A percentile compares a stretch with the other conserved stretches of the same genome.
phyloP scores from a whole-genome alignment of 1,284 basidiomycete genomes.

The Agaricales sp. region DNA sequence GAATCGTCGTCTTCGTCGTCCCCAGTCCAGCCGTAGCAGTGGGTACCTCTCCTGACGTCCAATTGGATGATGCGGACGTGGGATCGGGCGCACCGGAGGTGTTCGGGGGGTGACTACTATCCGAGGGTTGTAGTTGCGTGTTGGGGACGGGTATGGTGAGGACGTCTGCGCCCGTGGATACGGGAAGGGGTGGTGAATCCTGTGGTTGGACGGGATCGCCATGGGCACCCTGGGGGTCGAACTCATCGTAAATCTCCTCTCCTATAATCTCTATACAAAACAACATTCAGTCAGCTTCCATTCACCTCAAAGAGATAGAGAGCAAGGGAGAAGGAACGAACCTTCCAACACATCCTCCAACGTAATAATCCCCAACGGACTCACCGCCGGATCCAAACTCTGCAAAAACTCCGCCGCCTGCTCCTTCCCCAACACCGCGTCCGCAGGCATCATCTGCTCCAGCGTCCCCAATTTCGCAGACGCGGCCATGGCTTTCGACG shows the following conservation, averaged over 20 bases:
- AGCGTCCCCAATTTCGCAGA: conserved; percentile 32
- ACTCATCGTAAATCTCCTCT: conserved; percentile 87
- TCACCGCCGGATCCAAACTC: conserved; percentile 60
- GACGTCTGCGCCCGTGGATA: conserved; percentile 11
- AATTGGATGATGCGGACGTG: too few relatives aligned
- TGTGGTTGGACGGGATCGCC: too few relatives aligned
- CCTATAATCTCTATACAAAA: conserved; percentile 64
- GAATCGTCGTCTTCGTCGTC: too few relatives aligned
- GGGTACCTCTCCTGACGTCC: too few relatives aligned
- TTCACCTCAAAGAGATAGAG: conserved; percentile 6
- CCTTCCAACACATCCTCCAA: conserved; percentile 89
- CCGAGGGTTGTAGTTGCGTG: too few relatives aligned
- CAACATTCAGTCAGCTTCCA: not conserved
- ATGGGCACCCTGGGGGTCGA: conserved; percentile 63
- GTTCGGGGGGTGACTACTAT: too few relatives aligned
- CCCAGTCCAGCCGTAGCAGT: too few relatives aligned
- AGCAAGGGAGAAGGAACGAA: conserved; percentile 16
- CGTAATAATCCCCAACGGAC: conserved; percentile 87
- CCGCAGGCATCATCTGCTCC: conserved; percentile 79
- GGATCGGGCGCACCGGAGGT: too few relatives aligned
- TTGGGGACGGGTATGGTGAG: conserved; percentile 9
- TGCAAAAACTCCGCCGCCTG: conserved; percentile 71
- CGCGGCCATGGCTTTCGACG: conserved; percentile 23
- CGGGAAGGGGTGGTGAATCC: too few relatives aligned
- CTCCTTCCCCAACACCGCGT: conserved; percentile 65